These are phyloP conservation scores for Purshia tridentata DNA, from an alignment of 306 rosid species.

Conservation along the genomic window DNA sequence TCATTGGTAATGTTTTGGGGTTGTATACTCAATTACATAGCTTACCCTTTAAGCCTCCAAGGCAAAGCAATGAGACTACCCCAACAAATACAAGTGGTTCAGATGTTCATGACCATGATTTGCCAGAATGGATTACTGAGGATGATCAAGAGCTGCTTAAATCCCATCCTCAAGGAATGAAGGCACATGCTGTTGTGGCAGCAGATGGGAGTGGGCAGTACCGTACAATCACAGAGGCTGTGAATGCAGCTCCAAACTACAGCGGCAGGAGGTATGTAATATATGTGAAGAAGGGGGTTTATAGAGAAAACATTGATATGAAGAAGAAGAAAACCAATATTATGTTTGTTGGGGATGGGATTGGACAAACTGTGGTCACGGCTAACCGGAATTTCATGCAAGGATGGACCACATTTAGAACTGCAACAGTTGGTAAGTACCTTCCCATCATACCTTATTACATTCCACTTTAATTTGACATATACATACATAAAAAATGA, in stretches of 20 bases:
- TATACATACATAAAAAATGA: too few relatives aligned
- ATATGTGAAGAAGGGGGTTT: conserved; percentile 69
- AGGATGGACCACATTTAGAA: conserved; percentile 97
- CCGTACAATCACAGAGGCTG: conserved; percentile 68
- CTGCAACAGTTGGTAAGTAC: conserved; percentile 78
- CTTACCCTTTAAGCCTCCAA: conserved; percentile 56
- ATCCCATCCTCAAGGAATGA: conserved; percentile 36
- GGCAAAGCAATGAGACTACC: conserved; percentile 11
- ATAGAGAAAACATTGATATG: conserved; percentile 78
- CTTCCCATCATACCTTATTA: not conserved
- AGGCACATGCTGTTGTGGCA: conserved; percentile 60
- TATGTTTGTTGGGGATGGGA: conserved; percentile 81
- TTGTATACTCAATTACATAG: conserved; percentile 67
- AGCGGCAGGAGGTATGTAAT: conserved; percentile 61
- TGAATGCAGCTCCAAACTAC: conserved; percentile 65
- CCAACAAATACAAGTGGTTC: not conserved
- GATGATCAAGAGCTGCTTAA: conserved; percentile 57
- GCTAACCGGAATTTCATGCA: conserved; percentile 80
- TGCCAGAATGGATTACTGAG: conserved; percentile 74
- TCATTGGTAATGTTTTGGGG: conserved; percentile 70
- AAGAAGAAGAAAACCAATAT: conserved; percentile 82
- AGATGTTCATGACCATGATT: conserved; percentile 17
- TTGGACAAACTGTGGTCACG: conserved; percentile 70
- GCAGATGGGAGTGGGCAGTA: conserved; percentile 78
- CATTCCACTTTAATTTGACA: too few relatives aligned